Base-by-base conservation (phyloP, 1,284 basidiomycete genomes). In the Cryptococcus maquisensis region DNA sequence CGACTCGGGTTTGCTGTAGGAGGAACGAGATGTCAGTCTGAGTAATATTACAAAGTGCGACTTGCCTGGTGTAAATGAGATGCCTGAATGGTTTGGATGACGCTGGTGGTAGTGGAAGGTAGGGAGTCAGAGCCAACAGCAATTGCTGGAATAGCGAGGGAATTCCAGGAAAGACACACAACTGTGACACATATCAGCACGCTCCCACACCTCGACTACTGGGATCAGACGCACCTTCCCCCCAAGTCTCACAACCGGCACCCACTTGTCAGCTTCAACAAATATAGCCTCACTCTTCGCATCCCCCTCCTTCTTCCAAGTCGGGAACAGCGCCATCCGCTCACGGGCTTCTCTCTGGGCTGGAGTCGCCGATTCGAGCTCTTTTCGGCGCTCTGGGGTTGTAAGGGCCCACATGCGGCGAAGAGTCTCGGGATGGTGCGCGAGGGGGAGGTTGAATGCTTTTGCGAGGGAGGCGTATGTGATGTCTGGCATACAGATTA, bases 151-250 rank as follows among this genome's bases (percentile, higher is more conserved):
- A 95, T 20, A 95, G 79, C 1, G 81, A 78, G 0, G 92, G 92
- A 50, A 95, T 90, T n/a, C 91, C 92, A 0, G 92, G 92, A 73
- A 95, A 86, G 21, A 95, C 79, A 74, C 88, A 94, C 3, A 95
- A 79, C 77, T 76, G 55, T 28, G n/a, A 20, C 15, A 36, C 21
- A 38, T n/a, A 35, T 23, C 40, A 28, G 23, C 21, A 35, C 21
- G 15, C 10, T n/a, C 32, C 18, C 23, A n/a, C 20, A 12, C 18
- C 23, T 21, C 9, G 9, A 24, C 12, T n/a, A 24, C 10, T 35
- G n/a, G 12, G 15, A 45, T 32, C 5, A 4, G 21, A 63, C 69
- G 41, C 54, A 76, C 74, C 63, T 88, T 93, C 16, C 87, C 87
- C 60, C 82, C 82, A 9, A 95, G 79, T 20, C 90, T 81, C 65